These are phyloP conservation scores for Daldinia sp. DNA, from an alignment of 2,329 filamentous ascomycete species.

Conservation along the genomic window DNA sequence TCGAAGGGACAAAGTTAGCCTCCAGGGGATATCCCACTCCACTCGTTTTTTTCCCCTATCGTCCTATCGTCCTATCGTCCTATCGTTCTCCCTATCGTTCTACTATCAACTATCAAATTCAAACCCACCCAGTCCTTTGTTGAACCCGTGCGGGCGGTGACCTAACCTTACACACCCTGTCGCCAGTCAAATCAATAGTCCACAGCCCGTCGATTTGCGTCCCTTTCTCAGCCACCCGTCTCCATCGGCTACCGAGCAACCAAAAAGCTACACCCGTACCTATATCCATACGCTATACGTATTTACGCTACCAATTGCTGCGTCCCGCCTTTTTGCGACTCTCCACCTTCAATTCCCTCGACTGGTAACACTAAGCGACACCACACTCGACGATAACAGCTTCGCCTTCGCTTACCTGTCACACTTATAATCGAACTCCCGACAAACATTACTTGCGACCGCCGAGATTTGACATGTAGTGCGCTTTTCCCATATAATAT, in stretches of 20 bases:
- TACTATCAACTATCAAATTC: background rate
- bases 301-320: constrained; percentile 25
- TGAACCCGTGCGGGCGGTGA: constrained; percentile 29
- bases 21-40: constrained; percentile 6
- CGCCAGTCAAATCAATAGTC: constrained; percentile 15
- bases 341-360: constrained; percentile 28
- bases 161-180: constrained; percentile 7
- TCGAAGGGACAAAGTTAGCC: background rate
- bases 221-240: constrained; percentile 35
- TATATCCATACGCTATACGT: background rate
- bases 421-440: background rate
- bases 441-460: constrained; percentile 11
- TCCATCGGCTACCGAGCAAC: constrained; percentile 33
- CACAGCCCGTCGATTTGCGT: constrained; percentile 19
- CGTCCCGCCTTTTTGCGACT: constrained; percentile 37
- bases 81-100: background rate
- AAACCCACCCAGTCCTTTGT: background rate
- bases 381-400: constrained; percentile 7
- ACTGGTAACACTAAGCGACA: constrained; percentile 23
- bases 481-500: constrained; percentile 24
- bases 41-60: constrained; percentile 4
- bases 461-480: constrained; percentile 40
- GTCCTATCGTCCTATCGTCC: constrained; percentile 10
- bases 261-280: background rate
- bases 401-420: constrained; percentile 19